Conservation (phyloP, 306 rosid species). For the Rosa chinensis region DNA sequence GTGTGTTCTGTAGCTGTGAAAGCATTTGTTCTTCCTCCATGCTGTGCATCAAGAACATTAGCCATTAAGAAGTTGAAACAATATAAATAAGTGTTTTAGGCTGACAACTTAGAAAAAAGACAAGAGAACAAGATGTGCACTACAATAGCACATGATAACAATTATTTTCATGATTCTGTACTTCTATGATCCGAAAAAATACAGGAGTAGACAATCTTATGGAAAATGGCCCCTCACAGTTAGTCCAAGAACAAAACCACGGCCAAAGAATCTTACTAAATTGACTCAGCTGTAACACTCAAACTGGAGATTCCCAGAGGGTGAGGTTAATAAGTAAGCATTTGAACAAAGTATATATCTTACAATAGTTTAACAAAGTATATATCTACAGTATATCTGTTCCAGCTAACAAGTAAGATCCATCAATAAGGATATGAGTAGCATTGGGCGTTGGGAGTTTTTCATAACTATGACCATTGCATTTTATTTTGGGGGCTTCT, state of each 20-base stretch:
- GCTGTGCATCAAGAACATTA: slow-evolving; percentile 46
- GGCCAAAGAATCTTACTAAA: neutral
- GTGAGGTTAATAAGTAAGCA: neutral
- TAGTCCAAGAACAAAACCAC: neutral
- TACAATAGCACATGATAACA: neutral
- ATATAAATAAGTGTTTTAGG: slow-evolving; percentile 15
- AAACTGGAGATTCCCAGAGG: neutral
- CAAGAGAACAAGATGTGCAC: neutral
- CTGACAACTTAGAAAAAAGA: neutral
- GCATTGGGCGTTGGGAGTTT: too few relatives aligned
- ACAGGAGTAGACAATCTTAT: neutral
- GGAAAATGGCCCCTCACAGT: neutral
- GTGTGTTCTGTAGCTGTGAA: slow-evolving; percentile 69
- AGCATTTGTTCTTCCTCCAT: slow-evolving; percentile 90
- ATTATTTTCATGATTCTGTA: neutral
- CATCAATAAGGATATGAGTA: neutral
- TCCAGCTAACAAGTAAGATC: neutral
- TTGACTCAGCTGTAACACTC: neutral
- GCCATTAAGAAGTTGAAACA: slow-evolving; percentile 10
- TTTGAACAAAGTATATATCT: neutral
- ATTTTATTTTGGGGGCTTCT: too few relatives aligned
- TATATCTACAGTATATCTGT: neutral
- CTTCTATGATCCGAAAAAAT: neutral
- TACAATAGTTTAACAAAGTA: too few relatives aligned
- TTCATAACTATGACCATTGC: too few relatives aligned